Conservation (phyloP, 2,329 filamentous ascomycete genomes). For the Penicillium sp. region DNA sequence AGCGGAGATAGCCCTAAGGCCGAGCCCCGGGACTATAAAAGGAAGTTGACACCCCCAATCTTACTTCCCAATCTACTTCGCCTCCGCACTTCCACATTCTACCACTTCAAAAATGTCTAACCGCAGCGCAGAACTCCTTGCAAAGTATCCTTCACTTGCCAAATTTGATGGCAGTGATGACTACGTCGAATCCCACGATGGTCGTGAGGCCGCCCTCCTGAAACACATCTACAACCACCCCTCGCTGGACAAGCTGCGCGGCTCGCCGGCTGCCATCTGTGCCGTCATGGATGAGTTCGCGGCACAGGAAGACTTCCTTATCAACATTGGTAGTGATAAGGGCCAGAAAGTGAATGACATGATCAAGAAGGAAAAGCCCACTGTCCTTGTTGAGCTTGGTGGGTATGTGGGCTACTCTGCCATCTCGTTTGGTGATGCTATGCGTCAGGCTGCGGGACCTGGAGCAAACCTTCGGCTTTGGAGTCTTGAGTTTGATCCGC, state of each 20-base stretch:
- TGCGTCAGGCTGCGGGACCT: conserved; percentile 1
- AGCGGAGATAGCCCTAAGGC: neutral
- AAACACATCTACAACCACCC: conserved; percentile 12
- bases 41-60: neutral
- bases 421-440: conserved; percentile 9
- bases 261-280: conserved; percentile 7
- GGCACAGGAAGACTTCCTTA: conserved; percentile 11
- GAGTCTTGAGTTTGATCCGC: conserved; percentile 12
- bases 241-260: conserved; percentile 7
- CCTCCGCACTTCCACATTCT: neutral
- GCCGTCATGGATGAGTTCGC: conserved; percentile 15
- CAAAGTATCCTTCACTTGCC: conserved; percentile 6
- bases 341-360: conserved; percentile 4
- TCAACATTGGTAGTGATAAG: conserved; percentile 15
- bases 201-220: conserved; percentile 12
- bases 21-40: neutral
- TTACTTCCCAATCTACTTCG: neutral
- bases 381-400: conserved; percentile 11
- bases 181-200: conserved; percentile 14
- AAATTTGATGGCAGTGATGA: neutral
- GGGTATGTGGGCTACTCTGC: conserved; percentile 15
- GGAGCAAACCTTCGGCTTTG: neutral
- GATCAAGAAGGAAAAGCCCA: conserved; percentile 7
- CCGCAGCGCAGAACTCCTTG: neutral
- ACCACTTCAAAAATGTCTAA: neutral